Base-by-base conservation (phyloP, 2,329 filamentous ascomycete species). In the Aspergillus caelatus region DNA sequence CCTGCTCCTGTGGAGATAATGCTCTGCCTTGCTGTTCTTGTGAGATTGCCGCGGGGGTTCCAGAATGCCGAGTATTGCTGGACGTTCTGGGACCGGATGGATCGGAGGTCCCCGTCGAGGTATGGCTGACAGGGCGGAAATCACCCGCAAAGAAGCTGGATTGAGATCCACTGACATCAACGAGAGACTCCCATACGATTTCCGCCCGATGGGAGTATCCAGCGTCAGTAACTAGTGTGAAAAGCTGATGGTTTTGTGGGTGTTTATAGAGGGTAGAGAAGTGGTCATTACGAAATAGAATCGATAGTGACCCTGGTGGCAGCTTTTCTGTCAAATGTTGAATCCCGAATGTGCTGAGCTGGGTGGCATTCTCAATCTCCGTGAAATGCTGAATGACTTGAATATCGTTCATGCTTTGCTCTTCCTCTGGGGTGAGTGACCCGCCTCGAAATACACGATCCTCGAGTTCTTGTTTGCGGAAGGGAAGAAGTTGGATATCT, bases 241-340 rank as follows among this genome's bases (percentile, higher is more conserved):
- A 86, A 1, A 98, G 84, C 68, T 91, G 86, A 46, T 88, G 84
- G 0, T 89, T 92, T 52, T 89, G 82, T 0, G 94, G 93, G 70
- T 98, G 93, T 65, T 94, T 92, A 78, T 96, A 97, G 0, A 99
- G 78, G 0, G 94, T 98, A 48, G 93, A 93, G 74, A 99, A 99
- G 75, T 99, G 95, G 73, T 99, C 94, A 71, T 99, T 99, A 30
- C 95, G 88, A 81, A 99, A 99, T 1, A 99, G 80, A 57, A 99
- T 98, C 0, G 92, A 92, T 65, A 97, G 87, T 1, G 91, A 88
- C 1, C 93, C 94, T 1, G 93, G 90, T 14, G 85, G 81, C 62
- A 97, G 84, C 7, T 86, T 88, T 57, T 87, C 86, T 0, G 85
- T 85, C 45, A 98, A 89, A 1, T 91, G 86, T 45, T 91, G 86